Conservation (phyloP, 2,329 filamentous ascomycete genomes). For the Aquanectria penicillioides region DNA sequence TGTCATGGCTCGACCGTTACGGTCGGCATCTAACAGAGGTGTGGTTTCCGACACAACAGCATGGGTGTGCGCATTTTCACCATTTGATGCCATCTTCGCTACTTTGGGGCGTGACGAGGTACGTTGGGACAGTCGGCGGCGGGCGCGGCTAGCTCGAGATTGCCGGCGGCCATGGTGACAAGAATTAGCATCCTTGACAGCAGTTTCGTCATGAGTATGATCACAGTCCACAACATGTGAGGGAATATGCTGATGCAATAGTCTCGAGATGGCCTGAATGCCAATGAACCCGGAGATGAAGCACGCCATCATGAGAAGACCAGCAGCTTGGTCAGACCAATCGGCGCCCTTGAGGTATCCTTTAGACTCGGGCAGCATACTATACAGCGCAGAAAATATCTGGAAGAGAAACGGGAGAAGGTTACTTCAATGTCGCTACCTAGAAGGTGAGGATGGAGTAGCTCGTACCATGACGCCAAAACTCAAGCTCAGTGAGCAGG, state of each 20-base stretch:
- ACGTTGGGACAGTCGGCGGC: conserved; percentile 42
- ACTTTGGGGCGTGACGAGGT: conserved; percentile 34
- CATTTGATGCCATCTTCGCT: conserved; percentile 31
- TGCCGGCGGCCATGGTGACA: conserved; percentile 39
- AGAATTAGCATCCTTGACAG: conserved; percentile 39
- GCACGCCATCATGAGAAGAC: conserved; percentile 73
- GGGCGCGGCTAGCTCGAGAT: conserved; percentile 45
- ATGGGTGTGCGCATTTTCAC: conserved; percentile 33
- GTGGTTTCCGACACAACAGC: conserved; percentile 55
- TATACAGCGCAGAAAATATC: conserved; percentile 92
- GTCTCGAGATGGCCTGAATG: conserved; percentile 77
- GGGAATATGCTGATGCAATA: conserved; percentile 79
- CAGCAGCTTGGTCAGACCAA: conserved; percentile 72
- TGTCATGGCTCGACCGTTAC: conserved; percentile 37
- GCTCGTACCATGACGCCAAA: conserved; percentile 91
- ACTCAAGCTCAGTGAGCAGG: conserved; percentile 87
- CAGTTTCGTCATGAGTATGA: conserved; percentile 72
- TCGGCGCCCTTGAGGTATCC: conserved; percentile 77
- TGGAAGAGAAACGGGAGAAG: conserved; percentile 50
- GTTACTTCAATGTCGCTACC: neutral
- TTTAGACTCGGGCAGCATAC: conserved; percentile 90
- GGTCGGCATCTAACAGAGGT: conserved; percentile 55
- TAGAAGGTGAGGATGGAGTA: neutral
- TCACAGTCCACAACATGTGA: conserved; percentile 85
- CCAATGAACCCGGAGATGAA: conserved; percentile 79